Evolutionary conservation across 129 eudicot species (phyloP).

Genomic region (Ambrosia trifida): DNA sequence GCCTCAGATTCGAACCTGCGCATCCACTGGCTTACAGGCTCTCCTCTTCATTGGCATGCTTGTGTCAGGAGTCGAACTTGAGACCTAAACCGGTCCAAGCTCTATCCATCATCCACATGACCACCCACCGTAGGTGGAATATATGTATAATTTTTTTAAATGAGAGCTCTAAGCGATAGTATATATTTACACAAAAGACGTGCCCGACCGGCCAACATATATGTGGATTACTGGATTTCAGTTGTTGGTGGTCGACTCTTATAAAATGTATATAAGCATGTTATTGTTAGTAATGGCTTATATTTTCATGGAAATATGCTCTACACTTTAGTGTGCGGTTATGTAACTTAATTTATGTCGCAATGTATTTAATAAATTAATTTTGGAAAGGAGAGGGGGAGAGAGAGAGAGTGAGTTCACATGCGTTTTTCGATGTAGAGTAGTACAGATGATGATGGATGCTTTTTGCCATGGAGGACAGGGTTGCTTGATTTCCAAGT

Average conservation of each 20-base stretch:
- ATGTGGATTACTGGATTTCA: not conserved
- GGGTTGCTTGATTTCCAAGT: slow-evolving; percentile 91
- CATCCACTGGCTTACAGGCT: too few species aligned
- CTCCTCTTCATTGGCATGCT: too few species aligned
- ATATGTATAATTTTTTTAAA: too few species aligned
- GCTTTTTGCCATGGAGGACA: slow-evolving; percentile 49
- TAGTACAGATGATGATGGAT: slow-evolving; percentile 52
- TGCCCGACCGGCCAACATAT: too few species aligned
- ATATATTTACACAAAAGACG: too few species aligned
- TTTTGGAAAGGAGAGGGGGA: not conserved
- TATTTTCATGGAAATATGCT: not conserved
- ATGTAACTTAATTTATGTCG: not conserved
- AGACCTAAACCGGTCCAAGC: too few species aligned
- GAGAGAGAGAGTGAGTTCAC: slow-evolving; percentile 38
- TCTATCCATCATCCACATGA: too few species aligned
- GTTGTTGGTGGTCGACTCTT: not conserved
- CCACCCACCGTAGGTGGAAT: too few species aligned
- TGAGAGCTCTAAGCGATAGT: too few species aligned
- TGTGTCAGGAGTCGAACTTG: too few species aligned
- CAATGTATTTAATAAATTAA: not conserved
- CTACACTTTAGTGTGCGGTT: not conserved
- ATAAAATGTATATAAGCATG: not conserved
- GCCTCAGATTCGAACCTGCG: too few species aligned
- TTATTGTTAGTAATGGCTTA: not conserved
- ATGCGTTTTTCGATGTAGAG: slow-evolving; percentile 63